Percentiles rank a stretch among this genome's conserved stretches.
These are phyloP conservation scores for Fusarium succisae DNA, from an alignment of 2,329 filamentous ascomycete species.

Conservation along the genomic window DNA sequence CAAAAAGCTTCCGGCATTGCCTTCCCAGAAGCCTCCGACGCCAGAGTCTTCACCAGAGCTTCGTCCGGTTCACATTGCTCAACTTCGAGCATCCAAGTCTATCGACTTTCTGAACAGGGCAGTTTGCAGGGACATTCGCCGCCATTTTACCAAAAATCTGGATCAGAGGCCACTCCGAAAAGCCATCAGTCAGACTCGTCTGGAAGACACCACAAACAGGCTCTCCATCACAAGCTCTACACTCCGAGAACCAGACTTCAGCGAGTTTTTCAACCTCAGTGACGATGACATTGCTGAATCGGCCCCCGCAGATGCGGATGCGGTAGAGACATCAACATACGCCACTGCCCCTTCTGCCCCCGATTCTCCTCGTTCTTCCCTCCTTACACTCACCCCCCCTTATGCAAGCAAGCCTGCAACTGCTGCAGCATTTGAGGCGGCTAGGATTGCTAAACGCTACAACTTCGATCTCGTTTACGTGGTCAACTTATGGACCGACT, in stretches of 20 bases:
- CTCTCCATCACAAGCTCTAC: constrained; percentile 47
- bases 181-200: constrained; percentile 45
- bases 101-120: constrained; percentile 43
- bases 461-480: constrained; percentile 68
- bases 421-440: constrained; percentile 63
- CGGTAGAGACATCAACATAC: constrained; percentile 12
- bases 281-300: constrained; percentile 68
- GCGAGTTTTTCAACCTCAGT: constrained; percentile 63
- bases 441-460: constrained; percentile 64
- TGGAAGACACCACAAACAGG: constrained; percentile 41
- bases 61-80: constrained; percentile 42
- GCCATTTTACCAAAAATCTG: constrained; percentile 41
- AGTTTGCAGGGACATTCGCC: constrained; percentile 40
- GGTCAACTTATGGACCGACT: constrained; percentile 64
- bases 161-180: constrained; percentile 39
- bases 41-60: constrained; percentile 50
- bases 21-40: constrained; percentile 43
- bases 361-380: constrained; percentile 42
- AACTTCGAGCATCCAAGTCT: constrained; percentile 42
- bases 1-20: constrained; percentile 44
- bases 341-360: constrained; percentile 37
- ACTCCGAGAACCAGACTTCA: constrained; percentile 61
- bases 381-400: constrained; percentile 58
- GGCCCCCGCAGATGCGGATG: constrained; percentile 34
- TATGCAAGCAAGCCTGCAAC: constrained; percentile 55